Evolutionary conservation across 257 asterid genomes (phyloP).

Genomic region (Petunia axillaris): DNA sequence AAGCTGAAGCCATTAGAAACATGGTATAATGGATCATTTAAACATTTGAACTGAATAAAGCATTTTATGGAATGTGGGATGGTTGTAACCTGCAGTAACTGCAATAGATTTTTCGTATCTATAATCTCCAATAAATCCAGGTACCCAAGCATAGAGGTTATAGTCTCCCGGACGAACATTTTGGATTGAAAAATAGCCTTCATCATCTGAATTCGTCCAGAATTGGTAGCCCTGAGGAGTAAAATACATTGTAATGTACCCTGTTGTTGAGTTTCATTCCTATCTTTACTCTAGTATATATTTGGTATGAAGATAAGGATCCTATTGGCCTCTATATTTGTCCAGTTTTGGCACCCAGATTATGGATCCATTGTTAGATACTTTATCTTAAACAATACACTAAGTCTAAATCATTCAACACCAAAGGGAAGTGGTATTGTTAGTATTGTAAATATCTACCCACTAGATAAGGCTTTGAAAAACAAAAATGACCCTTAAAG

Average conservation of each 20-base stretch:
- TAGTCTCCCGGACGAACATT: slow-evolving; percentile 59
- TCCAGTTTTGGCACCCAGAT: no score
- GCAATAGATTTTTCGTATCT: slow-evolving; percentile 47
- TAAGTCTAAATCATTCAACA: no score
- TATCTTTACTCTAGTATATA: background rate
- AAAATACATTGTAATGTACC: background rate
- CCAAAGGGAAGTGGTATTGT: no score
- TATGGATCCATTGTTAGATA: no score
- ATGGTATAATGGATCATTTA: background rate
- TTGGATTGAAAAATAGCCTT: slow-evolving; percentile 61
- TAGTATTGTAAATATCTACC: no score
- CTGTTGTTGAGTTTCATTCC: background rate
- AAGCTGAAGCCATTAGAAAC: slow-evolving; percentile 43
- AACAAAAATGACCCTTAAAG: no score
- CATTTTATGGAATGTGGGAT: background rate
- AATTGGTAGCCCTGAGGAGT: slow-evolving; percentile 76
- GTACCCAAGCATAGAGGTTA: slow-evolving; percentile 83
- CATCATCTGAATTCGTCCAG: slow-evolving; percentile 66
- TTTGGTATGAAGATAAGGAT: no score
- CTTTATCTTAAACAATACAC: no score
- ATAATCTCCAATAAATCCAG: slow-evolving; percentile 83
- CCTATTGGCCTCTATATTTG: no score
- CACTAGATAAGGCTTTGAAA: no score
- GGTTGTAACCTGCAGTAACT: slow-evolving; percentile 59
- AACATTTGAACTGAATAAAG: background rate